Evolutionary conservation across 805 yeast species (phyloP).

Genomic region (Debaryomyces castellii): DNA sequence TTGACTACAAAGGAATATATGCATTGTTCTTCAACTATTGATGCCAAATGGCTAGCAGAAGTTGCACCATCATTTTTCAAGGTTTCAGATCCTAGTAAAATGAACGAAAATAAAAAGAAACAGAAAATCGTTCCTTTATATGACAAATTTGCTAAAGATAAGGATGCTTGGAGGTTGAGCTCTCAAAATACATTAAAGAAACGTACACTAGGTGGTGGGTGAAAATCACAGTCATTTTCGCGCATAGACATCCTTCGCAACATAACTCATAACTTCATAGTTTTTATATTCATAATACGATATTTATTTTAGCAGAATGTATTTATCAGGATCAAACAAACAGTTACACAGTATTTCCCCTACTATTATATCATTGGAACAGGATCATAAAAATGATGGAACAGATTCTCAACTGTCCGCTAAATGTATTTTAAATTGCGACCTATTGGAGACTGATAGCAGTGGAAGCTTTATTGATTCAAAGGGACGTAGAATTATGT

Average conservation of each 20-base stretch:
- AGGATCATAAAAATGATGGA: background rate
- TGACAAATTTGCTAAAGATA: conserved; percentile 56
- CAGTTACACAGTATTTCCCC: background rate
- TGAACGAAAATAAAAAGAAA: conserved; percentile 51
- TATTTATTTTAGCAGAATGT: too few species aligned
- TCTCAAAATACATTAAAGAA: conserved; percentile 26
- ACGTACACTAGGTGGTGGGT: conserved; percentile 12
- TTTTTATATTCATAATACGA: too few species aligned
- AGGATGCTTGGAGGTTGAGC: conserved; percentile 77
- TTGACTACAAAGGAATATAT: conserved; percentile 87
- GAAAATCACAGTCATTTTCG: background rate
- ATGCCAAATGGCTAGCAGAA: conserved; percentile 76
- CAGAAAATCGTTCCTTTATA: conserved; percentile 75
- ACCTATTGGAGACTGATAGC: conserved; percentile 17
- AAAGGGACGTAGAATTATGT: conserved; percentile 55
- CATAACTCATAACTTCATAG: background rate
- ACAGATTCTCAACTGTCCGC: background rate
- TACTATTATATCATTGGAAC: background rate
- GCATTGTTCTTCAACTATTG: conserved; percentile 84
- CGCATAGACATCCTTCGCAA: background rate
- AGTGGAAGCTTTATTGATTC: conserved; percentile 60
- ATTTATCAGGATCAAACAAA: background rate
- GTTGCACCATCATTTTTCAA: conserved; percentile 74
- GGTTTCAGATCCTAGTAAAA: conserved; percentile 49
- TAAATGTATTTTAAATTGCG: conserved; percentile 17